phyloP scores from a whole-genome alignment of 2,329 filamentous ascomycete genomes.

The Ophiostoma quercus region DNA sequence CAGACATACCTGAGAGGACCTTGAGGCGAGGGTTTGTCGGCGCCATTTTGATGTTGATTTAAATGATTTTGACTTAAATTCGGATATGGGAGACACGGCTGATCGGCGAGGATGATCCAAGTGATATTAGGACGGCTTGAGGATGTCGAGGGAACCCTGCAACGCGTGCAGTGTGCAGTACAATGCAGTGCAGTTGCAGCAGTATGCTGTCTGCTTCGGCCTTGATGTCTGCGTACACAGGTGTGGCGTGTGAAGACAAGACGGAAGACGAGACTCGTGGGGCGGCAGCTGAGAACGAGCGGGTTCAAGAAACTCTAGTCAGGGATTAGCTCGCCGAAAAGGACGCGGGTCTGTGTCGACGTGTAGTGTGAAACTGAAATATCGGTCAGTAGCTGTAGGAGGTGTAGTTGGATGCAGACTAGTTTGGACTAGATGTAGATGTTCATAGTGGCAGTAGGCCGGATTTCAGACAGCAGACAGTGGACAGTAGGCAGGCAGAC shows the following conservation, averaged over 20 bases:
- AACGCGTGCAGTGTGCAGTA: neutral
- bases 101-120: neutral
- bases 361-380: neutral
- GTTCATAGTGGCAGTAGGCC: neutral
- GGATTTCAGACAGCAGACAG: neutral
- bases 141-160: slow-evolving; percentile 10
- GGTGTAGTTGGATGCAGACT: no score
- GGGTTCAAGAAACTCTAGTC: slow-evolving; percentile 3
- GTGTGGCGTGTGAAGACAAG: neutral
- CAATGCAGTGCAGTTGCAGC: neutral
- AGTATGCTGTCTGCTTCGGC: neutral
- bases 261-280: neutral
- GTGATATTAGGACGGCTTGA: neutral
- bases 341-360: slow-evolving; percentile 7
- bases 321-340: slow-evolving; percentile 9
- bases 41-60: slow-evolving; percentile 43
- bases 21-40: slow-evolving; percentile 55
- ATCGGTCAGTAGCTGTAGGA: slow-evolving; percentile 10
- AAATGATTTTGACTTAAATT: neutral
- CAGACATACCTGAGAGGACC: slow-evolving; percentile 55
- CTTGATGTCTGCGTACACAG: neutral
- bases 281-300: slow-evolving; percentile 11
- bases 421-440: neutral
- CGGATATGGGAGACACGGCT: neutral
- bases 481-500: neutral